Base-by-base conservation (phyloP, 176 grass and related monocot species). In the Aegilops longissima region DNA sequence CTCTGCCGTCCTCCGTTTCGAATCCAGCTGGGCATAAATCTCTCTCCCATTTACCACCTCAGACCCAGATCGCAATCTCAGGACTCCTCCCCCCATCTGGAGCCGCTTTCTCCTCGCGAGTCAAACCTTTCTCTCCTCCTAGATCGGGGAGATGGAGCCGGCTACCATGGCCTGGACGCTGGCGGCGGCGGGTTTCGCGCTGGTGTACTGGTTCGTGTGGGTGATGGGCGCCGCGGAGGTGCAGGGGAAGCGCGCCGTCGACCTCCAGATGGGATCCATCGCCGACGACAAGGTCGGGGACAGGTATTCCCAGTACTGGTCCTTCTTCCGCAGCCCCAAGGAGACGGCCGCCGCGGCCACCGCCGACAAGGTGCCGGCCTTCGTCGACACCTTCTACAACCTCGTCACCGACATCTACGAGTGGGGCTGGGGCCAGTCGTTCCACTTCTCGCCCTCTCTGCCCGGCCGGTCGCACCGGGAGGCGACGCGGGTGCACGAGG, bases 301-400 rank as follows among this genome's bases (percentile, higher is more conserved):
- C 87, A 87, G 89, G 75, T 94, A 89, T 84, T 87, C 90, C 56
- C 92, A 94, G 87, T 89, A 91, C 84, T 94, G 92, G 92, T 94
- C 92, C 87, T 94, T 91, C 87, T 94, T 94, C 78, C 84, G 83
- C 76, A 90, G 89, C 27, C 83, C 86, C 36, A 94, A 94, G 84
- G 89, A 94, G 66, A 92, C 86, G 23, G 89, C 85, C 29, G 68
- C 78, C 59, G 20, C 77, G 61, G 83, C 88, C 79, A 68, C 94
- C 6, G 90, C 85, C 0, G 95, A 98, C 83, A 94, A 94, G 81
- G 93, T 98, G 24, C 96, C 93, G 3, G 92, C 73, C 16, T 98
- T 98, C 76, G 93, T 98, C 83, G 96, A 98, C 70, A 98, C 96
- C 78, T 98, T 94, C 88, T 98, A 98, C 84, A 95, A 98, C 90